Base-by-base conservation (phyloP, 352 stramenopile genomes). In the Sclerospora graminicola region DNA sequence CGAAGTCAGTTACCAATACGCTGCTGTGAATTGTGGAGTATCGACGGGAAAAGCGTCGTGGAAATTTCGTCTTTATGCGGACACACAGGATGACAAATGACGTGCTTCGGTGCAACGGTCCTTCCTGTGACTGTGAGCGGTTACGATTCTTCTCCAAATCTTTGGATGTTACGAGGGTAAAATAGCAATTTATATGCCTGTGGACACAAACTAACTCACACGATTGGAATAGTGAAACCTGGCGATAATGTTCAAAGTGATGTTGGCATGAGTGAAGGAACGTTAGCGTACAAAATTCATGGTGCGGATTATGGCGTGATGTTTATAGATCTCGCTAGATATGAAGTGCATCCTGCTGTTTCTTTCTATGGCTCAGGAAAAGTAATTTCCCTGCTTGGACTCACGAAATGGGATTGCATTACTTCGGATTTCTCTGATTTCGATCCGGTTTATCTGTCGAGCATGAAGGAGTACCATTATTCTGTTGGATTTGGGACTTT, bases 141-240 rank as follows among this genome's bases (percentile, higher is more conserved):
- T 26, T 96, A 96, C 39, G 88, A 95, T 43, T 94, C 84, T 11
- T 95, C 82, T 19, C 79, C 83, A 7, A 94, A 69, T 56, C 51
- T n/a, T n/a, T n/a, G n/a, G n/a, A n/a, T n/a, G n/a, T n/a, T n/a
- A n/a, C n/a, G n/a, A n/a, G n/a, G n/a, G 5, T 96, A 96, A 58
- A 96, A 95, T 29, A 84, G 86, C 18, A 92, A 94, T 33, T 45
- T 96, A 19, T 96, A 96, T 38, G 79, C 81, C 9, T 79, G 84
- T 24, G 86, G 86, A 2, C 76, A 90, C 48, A 94, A 95, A 40
- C 47, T 96, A 30, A 88, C 51, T 21, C 62, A 74, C 24, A 84
- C 76, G 0, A 91, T 94, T 23, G 73, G 79, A 8, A 95, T 93
- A 63, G 80, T 94, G 1, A 82, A 95, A 26, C 82, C 84, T 15